Conservation (phyloP, 495 filamentous ascomycete species). For the Penicillium samsonianum region DNA sequence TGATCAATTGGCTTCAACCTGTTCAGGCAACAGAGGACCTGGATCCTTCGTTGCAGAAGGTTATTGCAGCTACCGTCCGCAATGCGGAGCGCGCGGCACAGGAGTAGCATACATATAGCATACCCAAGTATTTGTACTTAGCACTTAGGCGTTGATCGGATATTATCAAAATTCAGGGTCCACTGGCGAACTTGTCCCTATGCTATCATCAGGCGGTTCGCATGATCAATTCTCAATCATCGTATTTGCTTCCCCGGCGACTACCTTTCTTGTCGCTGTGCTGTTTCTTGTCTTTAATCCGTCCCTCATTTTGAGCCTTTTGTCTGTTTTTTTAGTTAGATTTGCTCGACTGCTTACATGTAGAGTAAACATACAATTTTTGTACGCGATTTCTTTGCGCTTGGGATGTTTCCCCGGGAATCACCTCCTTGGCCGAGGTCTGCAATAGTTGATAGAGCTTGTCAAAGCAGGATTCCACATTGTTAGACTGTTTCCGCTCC, state of each 20-base stretch:
- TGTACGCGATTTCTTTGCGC: conserved; percentile 60
- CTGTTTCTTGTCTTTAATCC: conserved; percentile 73
- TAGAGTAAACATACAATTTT: conserved; percentile 57
- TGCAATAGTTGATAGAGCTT: conserved; percentile 61
- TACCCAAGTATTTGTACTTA: conserved; percentile 17
- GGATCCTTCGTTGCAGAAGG: conserved; percentile 66
- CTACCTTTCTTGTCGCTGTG: conserved; percentile 78
- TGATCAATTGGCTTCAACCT: conserved; percentile 59
- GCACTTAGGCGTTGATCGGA: conserved; percentile 29
- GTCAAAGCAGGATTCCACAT: conserved; percentile 63
- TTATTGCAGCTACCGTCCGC: conserved; percentile 58
- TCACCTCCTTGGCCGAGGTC: conserved; percentile 48
- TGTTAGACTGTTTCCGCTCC: conserved; percentile 63
- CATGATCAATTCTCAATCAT: conserved; percentile 34
- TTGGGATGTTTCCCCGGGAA: conserved; percentile 67
- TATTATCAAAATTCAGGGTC: conserved; percentile 23
- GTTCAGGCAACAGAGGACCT: conserved; percentile 58
- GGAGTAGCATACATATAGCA: conserved; percentile 19
- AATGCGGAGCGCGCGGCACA: conserved; percentile 37
- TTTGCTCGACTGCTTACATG: neutral
- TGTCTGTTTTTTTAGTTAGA: conserved; percentile 51
- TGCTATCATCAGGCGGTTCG: neutral
- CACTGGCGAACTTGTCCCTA: conserved; percentile 8
- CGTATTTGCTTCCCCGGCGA: conserved; percentile 54
- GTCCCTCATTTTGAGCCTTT: conserved; percentile 67